These are phyloP conservation scores for Rhazya stricta DNA, from an alignment of 257 asterid species.

Conservation along the genomic window DNA sequence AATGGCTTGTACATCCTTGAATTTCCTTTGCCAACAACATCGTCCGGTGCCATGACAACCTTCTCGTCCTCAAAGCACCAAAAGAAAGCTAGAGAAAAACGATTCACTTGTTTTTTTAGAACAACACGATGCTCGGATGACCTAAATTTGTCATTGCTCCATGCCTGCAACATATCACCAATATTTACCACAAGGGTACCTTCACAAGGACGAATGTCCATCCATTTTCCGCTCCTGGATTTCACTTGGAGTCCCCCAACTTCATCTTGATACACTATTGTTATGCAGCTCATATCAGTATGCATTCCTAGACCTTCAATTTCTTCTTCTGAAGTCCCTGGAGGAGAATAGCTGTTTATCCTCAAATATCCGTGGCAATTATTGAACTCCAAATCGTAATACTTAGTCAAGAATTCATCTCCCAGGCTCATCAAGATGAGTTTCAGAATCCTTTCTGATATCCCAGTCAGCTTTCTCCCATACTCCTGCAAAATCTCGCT, in stretches of 20 bases:
- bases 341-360: constrained; percentile 57
- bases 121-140: constrained; percentile 73
- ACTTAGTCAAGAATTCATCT: constrained; percentile 28
- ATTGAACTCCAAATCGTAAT: constrained; percentile 41
- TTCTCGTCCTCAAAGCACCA: constrained; percentile 79
- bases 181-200: constrained; percentile 63
- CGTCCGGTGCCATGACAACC: constrained; percentile 50
- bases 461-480: constrained; percentile 46
- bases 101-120: constrained; percentile 34
- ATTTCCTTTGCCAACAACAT: constrained; percentile 38
- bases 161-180: constrained; percentile 72
- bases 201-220: constrained; percentile 50
- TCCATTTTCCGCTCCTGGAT: constrained; percentile 54
- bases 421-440: constrained; percentile 41
- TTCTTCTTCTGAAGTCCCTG: constrained; percentile 30
- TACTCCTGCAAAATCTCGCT: constrained; percentile 54
- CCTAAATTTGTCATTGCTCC: constrained; percentile 61
- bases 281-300: constrained; percentile 74
- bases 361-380: constrained; percentile 66
- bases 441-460: constrained; percentile 39
- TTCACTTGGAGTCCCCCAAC: constrained; percentile 67
- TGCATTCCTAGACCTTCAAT: constrained; percentile 74
- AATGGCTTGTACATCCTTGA: constrained; percentile 47
- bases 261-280: constrained; percentile 61
- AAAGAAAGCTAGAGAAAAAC: constrained; percentile 61